Base-by-base conservation (phyloP, 2,329 filamentous ascomycete genomes). In the Colletotrichum graminicola region DNA sequence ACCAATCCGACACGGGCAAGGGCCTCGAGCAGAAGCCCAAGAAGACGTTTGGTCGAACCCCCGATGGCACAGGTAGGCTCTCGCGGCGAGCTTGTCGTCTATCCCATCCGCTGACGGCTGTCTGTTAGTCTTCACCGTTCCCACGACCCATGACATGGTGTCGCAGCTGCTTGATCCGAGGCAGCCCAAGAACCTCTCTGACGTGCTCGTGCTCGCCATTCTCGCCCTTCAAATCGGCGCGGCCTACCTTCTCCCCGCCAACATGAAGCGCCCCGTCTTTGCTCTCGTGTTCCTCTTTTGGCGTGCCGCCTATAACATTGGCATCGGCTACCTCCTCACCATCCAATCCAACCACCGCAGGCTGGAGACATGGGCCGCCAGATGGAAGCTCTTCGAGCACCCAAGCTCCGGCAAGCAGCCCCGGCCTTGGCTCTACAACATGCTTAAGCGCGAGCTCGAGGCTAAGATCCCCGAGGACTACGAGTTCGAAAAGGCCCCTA, bases 81-180 rank as follows among this genome's bases (percentile, higher is more conserved):
- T 36, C 23, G 36, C 56, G 23, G 64, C 47, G 18, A 21, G 34
- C 39, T 59, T 23, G 39, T 32, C n/a, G 21, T 60, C 39, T 63
- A 10, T 56, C 49, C 34, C 43, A 29, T 41, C 49, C 65, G 36
- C 65, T 43, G 18, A 60, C 32, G 45, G 66, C 39, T 41, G 59
- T 51, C 59, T 41, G n/a, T 41, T 78, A 98, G 96, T 97, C 77
- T 99, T 99, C 80, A 92, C 94, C 70, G 96, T 99, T 66, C 96
- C 96, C 59, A 92, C 94, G 73, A 99, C 96, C 67, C 94, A 98
- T 86, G 96, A 99, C 84, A 98, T 99, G 96, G 95, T 99, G 76
- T 97, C 95, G 62, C 96, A 98, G 84, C 89, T 99, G 66, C 90
- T 99, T 76, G 96, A 97, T 77, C 96, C 96, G 62, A 93, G 93